phyloP scores from a whole-genome alignment of 345 rosid species.

The Angophora floribunda region DNA sequence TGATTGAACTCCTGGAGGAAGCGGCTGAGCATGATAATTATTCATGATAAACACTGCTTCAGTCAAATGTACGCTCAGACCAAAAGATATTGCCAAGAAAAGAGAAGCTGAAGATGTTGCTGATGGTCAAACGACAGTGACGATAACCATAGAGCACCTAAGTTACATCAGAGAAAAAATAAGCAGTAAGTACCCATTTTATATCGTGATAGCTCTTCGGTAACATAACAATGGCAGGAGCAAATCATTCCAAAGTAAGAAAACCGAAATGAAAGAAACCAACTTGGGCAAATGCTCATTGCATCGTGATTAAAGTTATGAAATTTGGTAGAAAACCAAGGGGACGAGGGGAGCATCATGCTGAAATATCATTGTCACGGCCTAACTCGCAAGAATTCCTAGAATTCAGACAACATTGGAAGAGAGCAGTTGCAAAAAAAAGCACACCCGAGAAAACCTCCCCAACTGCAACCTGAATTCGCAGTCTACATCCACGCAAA shows the following conservation, averaged over 20 bases:
- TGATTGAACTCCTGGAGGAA: constrained; percentile 7
- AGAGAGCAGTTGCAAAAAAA: not conserved
- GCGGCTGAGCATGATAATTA: not conserved
- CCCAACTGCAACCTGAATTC: not conserved
- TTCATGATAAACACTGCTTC: not conserved
- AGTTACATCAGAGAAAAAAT: not conserved
- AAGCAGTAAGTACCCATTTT: not conserved
- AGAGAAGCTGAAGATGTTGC: not conserved
- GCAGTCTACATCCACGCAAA: not conserved
- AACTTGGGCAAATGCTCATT: not conserved
- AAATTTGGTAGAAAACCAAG: not conserved
- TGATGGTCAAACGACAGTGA: not conserved
- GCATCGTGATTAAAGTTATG: not conserved
- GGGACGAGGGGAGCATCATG: not conserved
- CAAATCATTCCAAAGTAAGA: not conserved
- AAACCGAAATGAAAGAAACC: not conserved
- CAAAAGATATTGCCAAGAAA: not conserved
- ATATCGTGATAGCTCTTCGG: not conserved
- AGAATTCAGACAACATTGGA: not conserved
- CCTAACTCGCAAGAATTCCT: not conserved
- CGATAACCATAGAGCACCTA: not conserved
- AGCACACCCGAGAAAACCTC: not conserved
- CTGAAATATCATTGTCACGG: not conserved
- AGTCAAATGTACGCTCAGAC: not conserved
- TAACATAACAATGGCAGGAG: not conserved